Evolutionary conservation across 1,284 basidiomycete species (phyloP).

Genomic region (Apiotrichum sp.): DNA sequence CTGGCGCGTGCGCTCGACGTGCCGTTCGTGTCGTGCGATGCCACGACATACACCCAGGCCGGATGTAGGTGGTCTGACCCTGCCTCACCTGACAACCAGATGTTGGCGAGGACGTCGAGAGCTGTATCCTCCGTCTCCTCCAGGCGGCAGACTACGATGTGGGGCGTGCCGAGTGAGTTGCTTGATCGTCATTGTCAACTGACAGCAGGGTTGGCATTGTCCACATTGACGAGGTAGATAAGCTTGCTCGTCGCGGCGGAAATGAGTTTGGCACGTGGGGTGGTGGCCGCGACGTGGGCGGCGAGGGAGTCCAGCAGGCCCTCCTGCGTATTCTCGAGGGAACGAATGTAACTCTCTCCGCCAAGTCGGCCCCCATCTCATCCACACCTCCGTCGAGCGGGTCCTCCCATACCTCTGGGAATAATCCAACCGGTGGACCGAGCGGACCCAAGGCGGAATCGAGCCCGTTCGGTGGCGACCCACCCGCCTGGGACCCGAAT

Average conservation of each 20-base stretch:
- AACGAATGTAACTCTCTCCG: slow-evolving; percentile 63
- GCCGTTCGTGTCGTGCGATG: slow-evolving; percentile 64
- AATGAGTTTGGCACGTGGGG: slow-evolving; percentile 52
- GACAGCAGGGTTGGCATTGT: slow-evolving; percentile 74
- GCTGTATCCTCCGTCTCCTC: slow-evolving; percentile 72
- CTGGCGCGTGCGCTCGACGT: slow-evolving; percentile 80
- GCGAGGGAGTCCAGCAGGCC: slow-evolving; percentile 92
- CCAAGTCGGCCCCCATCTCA: slow-evolving; percentile 53
- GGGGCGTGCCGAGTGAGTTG: slow-evolving; percentile 50
- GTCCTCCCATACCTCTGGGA: slow-evolving; percentile 6
- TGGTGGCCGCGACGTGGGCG: slow-evolving; percentile 77
- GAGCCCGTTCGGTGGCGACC: slow-evolving; percentile 20
- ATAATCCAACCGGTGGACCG: neutral
- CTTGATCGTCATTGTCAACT: slow-evolving; percentile 1
- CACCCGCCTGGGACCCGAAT: slow-evolving; percentile 38
- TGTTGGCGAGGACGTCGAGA: slow-evolving; percentile 91
- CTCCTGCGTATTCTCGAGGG: slow-evolving; percentile 91
- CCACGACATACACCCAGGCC: slow-evolving; percentile 49
- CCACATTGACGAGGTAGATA: slow-evolving; percentile 95
- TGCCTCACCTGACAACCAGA: slow-evolving; percentile 52
- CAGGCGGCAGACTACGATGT: slow-evolving; percentile 84
- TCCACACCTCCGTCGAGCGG: slow-evolving; percentile 45
- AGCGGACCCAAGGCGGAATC: slow-evolving; percentile 21
- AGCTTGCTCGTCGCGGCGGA: slow-evolving; percentile 66
- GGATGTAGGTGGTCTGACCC: slow-evolving; percentile 40